Evolutionary conservation across 106 monocot species (phyloP).

Genomic region (Dendrobium chrysotoxum): DNA sequence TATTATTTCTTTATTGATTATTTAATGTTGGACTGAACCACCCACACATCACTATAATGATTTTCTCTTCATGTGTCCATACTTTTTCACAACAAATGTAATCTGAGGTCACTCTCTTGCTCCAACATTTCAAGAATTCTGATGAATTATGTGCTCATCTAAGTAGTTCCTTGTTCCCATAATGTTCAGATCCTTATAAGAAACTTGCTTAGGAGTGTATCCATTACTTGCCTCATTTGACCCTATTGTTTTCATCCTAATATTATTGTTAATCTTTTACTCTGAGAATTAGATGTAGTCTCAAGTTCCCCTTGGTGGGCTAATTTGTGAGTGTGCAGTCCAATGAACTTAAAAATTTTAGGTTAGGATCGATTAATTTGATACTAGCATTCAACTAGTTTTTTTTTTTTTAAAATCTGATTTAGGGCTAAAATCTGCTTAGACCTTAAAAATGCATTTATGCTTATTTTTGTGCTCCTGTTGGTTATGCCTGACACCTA

Average conservation of each 20-base stretch:
- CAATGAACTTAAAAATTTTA: background rate
- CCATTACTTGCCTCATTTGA: no score
- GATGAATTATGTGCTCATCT: no score
- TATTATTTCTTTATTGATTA: background rate
- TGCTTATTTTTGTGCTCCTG: no score
- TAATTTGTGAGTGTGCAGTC: background rate
- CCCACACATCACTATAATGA: background rate
- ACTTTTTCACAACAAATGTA: background rate
- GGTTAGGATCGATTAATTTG: no score
- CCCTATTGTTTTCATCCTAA: no score
- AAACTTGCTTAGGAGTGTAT: no score
- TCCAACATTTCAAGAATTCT: background rate
- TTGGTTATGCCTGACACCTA: no score
- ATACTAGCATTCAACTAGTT: no score
- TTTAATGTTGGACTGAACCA: background rate
- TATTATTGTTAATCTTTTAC: no score
- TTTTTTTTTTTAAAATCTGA: no score
- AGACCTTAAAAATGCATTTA: no score
- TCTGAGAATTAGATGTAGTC: background rate
- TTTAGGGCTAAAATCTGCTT: no score
- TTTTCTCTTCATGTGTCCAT: background rate
- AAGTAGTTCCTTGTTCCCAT: background rate
- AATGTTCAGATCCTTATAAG: background rate
- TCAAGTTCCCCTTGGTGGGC: background rate
- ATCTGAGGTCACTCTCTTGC: background rate